These are phyloP conservation scores for Mortierella sp. DNA, from an alignment of 371 early-diverging fungal species.

Conservation along the genomic window DNA sequence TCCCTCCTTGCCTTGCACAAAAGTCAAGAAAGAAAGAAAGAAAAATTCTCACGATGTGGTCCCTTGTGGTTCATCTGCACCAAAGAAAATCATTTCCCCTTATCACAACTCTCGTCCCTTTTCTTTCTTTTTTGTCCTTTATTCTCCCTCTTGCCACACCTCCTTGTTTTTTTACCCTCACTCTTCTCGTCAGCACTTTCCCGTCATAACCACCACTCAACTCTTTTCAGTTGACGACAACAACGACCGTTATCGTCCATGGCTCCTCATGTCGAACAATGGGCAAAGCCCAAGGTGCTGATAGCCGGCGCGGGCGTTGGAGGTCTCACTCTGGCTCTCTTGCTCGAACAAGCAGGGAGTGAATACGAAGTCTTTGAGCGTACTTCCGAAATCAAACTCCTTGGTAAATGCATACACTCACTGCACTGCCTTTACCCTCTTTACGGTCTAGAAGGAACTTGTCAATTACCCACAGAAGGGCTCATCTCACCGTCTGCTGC, in stretches of 20 bases:
- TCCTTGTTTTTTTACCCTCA: background rate
- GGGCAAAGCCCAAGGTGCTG: conserved; percentile 13
- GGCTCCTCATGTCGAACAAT: background rate
- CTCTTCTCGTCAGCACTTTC: background rate
- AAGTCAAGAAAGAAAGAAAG: conserved; percentile 2
- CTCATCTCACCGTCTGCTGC: too few species aligned
- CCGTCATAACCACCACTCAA: background rate
- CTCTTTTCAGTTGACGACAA: background rate
- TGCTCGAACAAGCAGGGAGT: conserved; percentile 20
- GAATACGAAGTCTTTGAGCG: conserved; percentile 11
- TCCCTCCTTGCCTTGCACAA: background rate
- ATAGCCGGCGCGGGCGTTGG: conserved; percentile 37
- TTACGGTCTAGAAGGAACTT: too few species aligned
- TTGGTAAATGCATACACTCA: conserved; percentile 11
- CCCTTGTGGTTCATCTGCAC: background rate
- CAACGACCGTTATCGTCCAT: background rate
- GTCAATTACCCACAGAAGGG: too few species aligned
- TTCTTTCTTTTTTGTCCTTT: background rate
- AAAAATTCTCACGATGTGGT: background rate
- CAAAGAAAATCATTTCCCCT: background rate
- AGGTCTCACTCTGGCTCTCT: conserved; percentile 28
- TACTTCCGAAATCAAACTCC: background rate
- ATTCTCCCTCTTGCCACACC: background rate
- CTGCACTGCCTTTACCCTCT: conserved; percentile 9
- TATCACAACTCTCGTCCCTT: background rate